Conservation (phyloP, 768 basidiomycete genomes). For the Leccinellum luteum region DNA sequence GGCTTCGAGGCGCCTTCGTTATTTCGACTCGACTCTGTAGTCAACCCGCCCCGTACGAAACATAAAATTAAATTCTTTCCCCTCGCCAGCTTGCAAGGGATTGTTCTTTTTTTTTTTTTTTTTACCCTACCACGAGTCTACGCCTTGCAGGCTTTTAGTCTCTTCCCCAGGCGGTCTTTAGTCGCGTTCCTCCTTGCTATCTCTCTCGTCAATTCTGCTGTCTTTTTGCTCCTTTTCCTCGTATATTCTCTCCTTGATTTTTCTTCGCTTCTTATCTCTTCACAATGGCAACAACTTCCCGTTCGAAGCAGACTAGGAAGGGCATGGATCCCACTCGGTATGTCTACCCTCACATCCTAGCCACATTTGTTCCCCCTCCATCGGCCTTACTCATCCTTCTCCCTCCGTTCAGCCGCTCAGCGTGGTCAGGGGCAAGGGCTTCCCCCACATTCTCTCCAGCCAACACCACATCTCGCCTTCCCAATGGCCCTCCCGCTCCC, state of each 20-base stretch:
- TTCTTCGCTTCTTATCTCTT: conserved; percentile 20
- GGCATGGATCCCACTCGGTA: conserved; percentile 55
- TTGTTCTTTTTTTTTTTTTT: conserved; percentile 15
- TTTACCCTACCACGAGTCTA: conserved; percentile 13
- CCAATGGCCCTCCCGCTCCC: conserved; percentile 38
- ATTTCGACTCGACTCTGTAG: conserved; percentile 29
- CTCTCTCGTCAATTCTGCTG: conserved; percentile 36
- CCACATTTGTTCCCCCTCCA: conserved; percentile 11
- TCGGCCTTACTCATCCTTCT: conserved; percentile 9
- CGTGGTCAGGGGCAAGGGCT: conserved; percentile 67
- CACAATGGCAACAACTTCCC: conserved; percentile 61
- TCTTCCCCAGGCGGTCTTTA: conserved; percentile 22
- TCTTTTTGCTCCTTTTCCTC: conserved; percentile 26
- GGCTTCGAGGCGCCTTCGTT: conserved; percentile 27
- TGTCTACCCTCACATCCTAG: conserved; percentile 31
- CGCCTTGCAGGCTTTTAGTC: conserved; percentile 17
- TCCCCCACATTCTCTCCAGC: conserved; percentile 70
- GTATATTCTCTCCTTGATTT: conserved; percentile 31
- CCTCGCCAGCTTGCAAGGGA: conserved; percentile 27
- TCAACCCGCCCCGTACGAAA: conserved; percentile 28
- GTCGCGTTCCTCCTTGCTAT: conserved; percentile 36
- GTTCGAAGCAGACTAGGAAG: conserved; percentile 64
- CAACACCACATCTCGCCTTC: conserved; percentile 39
- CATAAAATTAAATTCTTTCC: conserved; percentile 26
- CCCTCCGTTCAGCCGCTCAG: conserved; percentile 37